These are phyloP conservation scores for Rhodosporidiobolus odoratus DNA, from an alignment of 768 basidiomycete genomes.

Conservation along the genomic window DNA sequence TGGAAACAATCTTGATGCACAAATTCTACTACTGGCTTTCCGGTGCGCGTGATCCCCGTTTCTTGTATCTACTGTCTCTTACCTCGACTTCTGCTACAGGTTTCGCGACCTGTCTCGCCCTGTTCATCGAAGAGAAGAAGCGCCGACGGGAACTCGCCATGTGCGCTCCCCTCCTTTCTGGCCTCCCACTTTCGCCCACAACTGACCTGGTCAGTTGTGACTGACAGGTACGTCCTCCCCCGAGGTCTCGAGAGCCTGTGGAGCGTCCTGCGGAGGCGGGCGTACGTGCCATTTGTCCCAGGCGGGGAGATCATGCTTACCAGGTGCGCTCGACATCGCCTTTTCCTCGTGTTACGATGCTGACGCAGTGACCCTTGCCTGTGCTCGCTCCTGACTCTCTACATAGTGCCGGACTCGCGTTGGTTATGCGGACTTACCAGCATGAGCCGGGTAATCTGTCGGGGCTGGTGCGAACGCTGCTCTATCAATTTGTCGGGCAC, in stretches of 20 bases:
- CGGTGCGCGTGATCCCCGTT: conserved; percentile 13
- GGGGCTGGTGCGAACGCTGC: conserved; percentile 67
- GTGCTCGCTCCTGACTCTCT: too few relatives aligned
- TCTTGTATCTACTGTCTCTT: background rate
- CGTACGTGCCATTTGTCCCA: conserved; percentile 57
- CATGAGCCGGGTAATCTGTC: conserved; percentile 75
- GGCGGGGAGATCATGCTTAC: conserved; percentile 45
- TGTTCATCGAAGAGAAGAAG: conserved; percentile 81
- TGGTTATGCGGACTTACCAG: conserved; percentile 92
- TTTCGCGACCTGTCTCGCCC: conserved; percentile 64
- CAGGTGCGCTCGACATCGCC: conserved; percentile 10
- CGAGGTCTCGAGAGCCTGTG: conserved; percentile 87
- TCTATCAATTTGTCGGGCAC: conserved; percentile 86
- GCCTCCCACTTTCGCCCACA: background rate
- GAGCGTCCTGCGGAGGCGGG: conserved; percentile 68
- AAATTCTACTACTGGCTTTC: conserved; percentile 65
- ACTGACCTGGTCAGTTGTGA: background rate
- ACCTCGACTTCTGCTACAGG: conserved; percentile 51
- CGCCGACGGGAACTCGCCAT: conserved; percentile 86
- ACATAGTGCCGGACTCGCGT: conserved; percentile 69
- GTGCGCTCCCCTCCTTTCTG: conserved; percentile 55
- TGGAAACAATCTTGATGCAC: conserved; percentile 59
- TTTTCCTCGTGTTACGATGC: conserved; percentile 48
- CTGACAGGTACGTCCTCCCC: conserved; percentile 54
- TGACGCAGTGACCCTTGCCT: background rate